phyloP scores from a whole-genome alignment of 2,329 filamentous ascomycete species.

The Scytalidium sp. region DNA sequence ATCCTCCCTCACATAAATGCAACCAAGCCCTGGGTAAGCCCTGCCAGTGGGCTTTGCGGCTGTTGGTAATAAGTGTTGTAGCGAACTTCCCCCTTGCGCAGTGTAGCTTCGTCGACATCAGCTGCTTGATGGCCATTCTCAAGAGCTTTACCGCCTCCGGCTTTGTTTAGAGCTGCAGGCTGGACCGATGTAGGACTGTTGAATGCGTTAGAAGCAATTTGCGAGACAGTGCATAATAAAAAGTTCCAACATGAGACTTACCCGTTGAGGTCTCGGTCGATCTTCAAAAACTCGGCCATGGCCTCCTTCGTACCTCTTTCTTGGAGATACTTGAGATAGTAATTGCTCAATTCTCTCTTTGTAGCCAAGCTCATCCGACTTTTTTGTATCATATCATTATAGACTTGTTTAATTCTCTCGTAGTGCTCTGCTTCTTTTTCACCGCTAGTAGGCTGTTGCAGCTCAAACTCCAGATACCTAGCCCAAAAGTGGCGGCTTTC shows the following conservation, averaged over 20 bases:
- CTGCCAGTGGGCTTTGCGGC: constrained; percentile 15
- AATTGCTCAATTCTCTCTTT: constrained; percentile 72
- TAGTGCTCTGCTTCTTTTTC: constrained; percentile 64
- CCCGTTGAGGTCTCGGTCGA: constrained; percentile 89
- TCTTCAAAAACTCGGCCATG: constrained; percentile 78
- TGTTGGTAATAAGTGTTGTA: constrained; percentile 41
- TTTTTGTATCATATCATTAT: constrained; percentile 70
- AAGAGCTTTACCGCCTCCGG: constrained; percentile 33
- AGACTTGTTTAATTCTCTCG: constrained; percentile 75
- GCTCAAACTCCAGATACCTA: constrained; percentile 84
- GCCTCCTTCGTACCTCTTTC: constrained; percentile 78
- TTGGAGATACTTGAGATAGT: constrained; percentile 81
- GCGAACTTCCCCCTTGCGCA: constrained; percentile 38
- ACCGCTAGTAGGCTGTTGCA: constrained; percentile 71
- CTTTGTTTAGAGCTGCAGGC: constrained; percentile 29
- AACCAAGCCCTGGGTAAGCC: constrained; percentile 23
- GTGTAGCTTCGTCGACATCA: constrained; percentile 38
- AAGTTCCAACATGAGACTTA: constrained; percentile 34
- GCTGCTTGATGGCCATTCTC: constrained; percentile 40
- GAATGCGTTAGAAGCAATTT: constrained; percentile 11
- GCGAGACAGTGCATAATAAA: not conserved
- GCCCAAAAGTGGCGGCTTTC: constrained; percentile 89
- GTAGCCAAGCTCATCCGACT: constrained; percentile 64
- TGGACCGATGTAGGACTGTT: constrained; percentile 40
- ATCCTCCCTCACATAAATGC: constrained; percentile 18